These are phyloP conservation scores for Myriosclerotinia scirpicola DNA, from an alignment of 2,329 filamentous ascomycete species.

Conservation along the genomic window DNA sequence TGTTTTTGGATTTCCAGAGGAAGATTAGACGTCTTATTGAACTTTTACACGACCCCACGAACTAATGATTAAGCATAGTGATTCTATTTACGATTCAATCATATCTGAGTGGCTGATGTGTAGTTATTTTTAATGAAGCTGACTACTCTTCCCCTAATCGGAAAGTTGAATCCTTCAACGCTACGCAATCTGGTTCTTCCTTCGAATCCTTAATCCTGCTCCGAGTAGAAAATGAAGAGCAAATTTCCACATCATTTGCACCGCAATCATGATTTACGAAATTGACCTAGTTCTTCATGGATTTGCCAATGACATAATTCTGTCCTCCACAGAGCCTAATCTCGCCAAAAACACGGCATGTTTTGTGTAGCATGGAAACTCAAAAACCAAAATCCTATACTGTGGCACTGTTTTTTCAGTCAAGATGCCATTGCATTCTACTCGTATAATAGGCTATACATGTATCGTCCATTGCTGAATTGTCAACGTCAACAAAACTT, in stretches of 20 bases:
- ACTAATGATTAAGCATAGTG: background rate
- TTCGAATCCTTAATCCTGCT: slow-evolving; percentile 7
- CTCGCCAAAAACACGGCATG: background rate
- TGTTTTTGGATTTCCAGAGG: background rate
- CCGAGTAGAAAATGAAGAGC: background rate
- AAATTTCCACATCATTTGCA: slow-evolving; percentile 19
- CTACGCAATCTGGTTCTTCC: slow-evolving; percentile 9
- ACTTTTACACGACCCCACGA: background rate
- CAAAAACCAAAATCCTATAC: slow-evolving; percentile 6
- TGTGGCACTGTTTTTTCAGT: slow-evolving; percentile 6
- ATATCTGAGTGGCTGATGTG: background rate
- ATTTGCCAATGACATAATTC: background rate
- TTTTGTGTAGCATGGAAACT: background rate
- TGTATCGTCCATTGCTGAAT: background rate
- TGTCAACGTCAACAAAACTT: background rate
- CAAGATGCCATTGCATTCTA: background rate
- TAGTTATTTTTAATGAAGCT: slow-evolving; percentile 1
- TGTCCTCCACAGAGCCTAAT: slow-evolving; percentile 7
- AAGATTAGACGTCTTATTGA: background rate
- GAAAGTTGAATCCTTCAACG: slow-evolving; percentile 6
- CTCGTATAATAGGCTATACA: slow-evolving; percentile 3
- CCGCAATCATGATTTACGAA: slow-evolving; percentile 11
- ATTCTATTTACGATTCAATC: slow-evolving; percentile 3
- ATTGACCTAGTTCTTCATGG: background rate
- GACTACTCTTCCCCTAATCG: background rate